A percentile compares a stretch with the other conserved stretches of the same genome.
phyloP scores from a whole-genome alignment of 345 rosid species.

The Brassica napus region DNA sequence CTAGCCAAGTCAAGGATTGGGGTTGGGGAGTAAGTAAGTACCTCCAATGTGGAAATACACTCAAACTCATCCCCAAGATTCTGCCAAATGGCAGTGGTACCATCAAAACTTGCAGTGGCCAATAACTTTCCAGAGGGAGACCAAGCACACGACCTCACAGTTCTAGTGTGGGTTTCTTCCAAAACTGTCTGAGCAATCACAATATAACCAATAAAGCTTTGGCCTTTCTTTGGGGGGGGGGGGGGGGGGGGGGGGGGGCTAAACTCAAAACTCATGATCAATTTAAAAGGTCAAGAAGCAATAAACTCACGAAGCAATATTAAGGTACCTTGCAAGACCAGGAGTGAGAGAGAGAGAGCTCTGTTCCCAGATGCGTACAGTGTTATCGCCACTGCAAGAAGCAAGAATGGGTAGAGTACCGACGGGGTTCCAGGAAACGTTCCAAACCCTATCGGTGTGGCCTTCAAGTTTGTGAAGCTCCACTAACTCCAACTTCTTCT shows the following conservation, averaged over 20 bases:
- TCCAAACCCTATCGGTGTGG: slow-evolving; percentile 91
- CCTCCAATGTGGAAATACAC: slow-evolving; percentile 82
- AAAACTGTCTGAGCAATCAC: slow-evolving; percentile 65
- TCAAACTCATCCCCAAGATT: slow-evolving; percentile 76
- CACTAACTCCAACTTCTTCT: slow-evolving; percentile 49
- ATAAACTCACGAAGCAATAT: not conserved
- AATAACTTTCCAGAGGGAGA: slow-evolving; percentile 73
- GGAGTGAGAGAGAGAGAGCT: slow-evolving; percentile 55
- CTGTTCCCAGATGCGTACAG: slow-evolving; percentile 91
- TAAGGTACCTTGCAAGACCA: slow-evolving; percentile 78
- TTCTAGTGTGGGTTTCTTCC: slow-evolving; percentile 85
- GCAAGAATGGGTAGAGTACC: slow-evolving; percentile 48
- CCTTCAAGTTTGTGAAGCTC: slow-evolving; percentile 81
- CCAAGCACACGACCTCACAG: slow-evolving; percentile 92
- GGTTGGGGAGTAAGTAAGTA: slow-evolving; percentile 22
- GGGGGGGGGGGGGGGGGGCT: too few species aligned
- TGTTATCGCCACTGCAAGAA: slow-evolving; percentile 91
- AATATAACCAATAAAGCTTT: slow-evolving; percentile 25
- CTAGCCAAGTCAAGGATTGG: not conserved
- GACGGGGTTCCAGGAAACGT: slow-evolving; percentile 84
- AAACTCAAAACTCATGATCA: too few species aligned
- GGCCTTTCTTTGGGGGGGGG: not conserved
- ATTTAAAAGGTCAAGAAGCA: not conserved
- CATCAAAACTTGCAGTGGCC: slow-evolving; percentile 94
- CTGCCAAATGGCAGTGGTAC: slow-evolving; percentile 87